Evolutionary conservation across 208 protist species (phyloP), one percentile per base, ranked within the genome.

Genomic region (Trypanosomatidae sp.): DNA sequence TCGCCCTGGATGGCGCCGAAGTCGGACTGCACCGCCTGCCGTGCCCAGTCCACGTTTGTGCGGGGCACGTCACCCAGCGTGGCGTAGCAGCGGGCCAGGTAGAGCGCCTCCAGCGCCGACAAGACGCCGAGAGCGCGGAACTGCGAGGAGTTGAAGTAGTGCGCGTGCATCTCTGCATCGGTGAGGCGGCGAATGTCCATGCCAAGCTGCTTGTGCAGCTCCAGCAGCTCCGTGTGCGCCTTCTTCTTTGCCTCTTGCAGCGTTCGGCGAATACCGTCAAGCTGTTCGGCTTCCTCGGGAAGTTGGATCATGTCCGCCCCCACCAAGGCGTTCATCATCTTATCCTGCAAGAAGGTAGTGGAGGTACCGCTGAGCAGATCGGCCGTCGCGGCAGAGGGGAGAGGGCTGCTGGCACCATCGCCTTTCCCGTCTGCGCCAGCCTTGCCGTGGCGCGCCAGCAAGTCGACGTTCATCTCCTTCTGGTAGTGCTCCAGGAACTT

Each of bases 401-500:
- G 68, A 10, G 88, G 88, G 28, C 69, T 84, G 28, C 65, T 39
- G 17, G 25, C 53, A 28, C 6, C n/a, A 9, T 30, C 65, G 3
- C 41, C 8, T 2, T 41, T 49, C 13, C 17, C 41, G 25, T 44
- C 33, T 3, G n/a, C n/a, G n/a, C n/a, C n/a, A n/a, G 15, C 36
- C 28, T 64, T 77, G 67, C 56, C 67, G 41, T 86, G 62, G 0
- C 78, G 67, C 33, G 84, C 70, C 28, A 96, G 82, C 13, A 96
- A 70, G 58, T 97, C 88, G 0, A 97, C 87, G 73, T 95, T 92
- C 79, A 93, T 75, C 73, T 96, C 83, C 68, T 91, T 84, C 62
- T 96, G 86, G 74, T 93, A 95, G 79, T 97, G 89, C 71, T 95
- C 90, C 2, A 94, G 76, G 64, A 97, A 97, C 60, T 91, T 92